Percentiles rank a stretch among this genome's conserved stretches.
These are phyloP conservation scores for Mortierella sp. DNA, from an alignment of 371 early-diverging fungal genomes.

Conservation along the genomic window DNA sequence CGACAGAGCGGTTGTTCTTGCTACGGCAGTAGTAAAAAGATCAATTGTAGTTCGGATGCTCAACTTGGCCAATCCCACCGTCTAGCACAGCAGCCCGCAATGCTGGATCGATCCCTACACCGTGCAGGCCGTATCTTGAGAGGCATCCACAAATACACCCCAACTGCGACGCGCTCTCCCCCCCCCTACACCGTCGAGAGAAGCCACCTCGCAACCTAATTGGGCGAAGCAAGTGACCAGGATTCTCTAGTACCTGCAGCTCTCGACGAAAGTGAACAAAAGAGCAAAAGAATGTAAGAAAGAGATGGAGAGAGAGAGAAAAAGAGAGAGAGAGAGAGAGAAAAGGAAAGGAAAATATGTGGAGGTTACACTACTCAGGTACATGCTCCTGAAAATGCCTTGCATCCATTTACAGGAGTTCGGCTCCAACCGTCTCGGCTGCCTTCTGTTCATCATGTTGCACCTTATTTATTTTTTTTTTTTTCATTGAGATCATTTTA, in stretches of 20 bases:
- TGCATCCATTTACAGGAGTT: not conserved
- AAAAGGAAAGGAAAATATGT: not conserved
- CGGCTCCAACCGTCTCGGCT: not conserved
- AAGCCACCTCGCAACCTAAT: no score
- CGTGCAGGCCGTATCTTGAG: no score
- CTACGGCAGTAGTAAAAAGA: not conserved
- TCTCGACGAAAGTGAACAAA: no score
- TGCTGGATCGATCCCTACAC: no score
- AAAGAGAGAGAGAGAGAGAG: slow-evolving; percentile 1
- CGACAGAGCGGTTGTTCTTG: not conserved
- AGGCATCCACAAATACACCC: no score
- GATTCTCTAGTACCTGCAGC: not conserved
- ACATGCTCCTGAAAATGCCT: not conserved
- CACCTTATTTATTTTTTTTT: no score
- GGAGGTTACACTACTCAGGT: not conserved
- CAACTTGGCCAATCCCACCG: no score
- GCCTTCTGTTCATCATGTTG: no score
- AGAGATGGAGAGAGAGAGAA: not conserved
- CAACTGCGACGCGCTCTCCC: not conserved
- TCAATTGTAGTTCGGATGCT: no score
- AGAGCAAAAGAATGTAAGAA: not conserved
- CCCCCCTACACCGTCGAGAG: not conserved
- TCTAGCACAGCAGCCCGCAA: no score
- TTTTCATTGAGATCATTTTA: no score
- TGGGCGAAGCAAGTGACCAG: no score